Evolutionary conservation across 83 land plant species (phyloP), one percentile per base, ranked within the genome.

Genomic region (Picea mariana): DNA sequence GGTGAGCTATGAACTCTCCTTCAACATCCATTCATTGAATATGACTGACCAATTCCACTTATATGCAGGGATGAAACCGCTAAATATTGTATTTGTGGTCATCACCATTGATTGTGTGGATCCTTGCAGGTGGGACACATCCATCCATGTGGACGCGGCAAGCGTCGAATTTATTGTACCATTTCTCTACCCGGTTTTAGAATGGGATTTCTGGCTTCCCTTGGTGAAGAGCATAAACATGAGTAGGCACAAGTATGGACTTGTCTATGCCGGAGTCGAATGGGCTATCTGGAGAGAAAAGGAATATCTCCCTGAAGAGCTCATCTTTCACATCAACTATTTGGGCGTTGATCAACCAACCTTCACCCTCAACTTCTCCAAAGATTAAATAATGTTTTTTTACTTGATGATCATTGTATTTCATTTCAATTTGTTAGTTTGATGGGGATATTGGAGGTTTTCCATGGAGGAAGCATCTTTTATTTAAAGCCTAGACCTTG

Each of bases 81-180:
- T 42, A 0, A 42, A 42, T 6, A 42, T 42, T 42, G 47, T 42
- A 7, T 1, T 42, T 42, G 20, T 21, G 34, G 17, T 21, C 16
- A 26, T 64, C 16, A 42, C n/a, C 21, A 3, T 80, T 26, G 68
- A 12, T 69, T 21, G 31, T 20, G 71, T 42, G 24, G 15, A 40
- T 47, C 68, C 49, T 42, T 79, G 80, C 84, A 85, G 87, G 38
- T 89, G 88, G 88, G 85, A 83, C 79, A 86, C 86, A 3, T 90
- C 93, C n/a, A 94, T 94, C 42, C 97, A 94, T 81, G 97, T 94
- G 3, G 97, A 94, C 75, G 97, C 97, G 8, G 97, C 97, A 0
- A 90, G 93, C 82, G 97, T 95, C 4, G 97, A 95, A 2, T 94
- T 94, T 80, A 85, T 94, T 21, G 97, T 95, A 9, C 97, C 97